phyloP scores from a whole-genome alignment of 1,284 basidiomycete species.

The Trichosporon faecale region DNA sequence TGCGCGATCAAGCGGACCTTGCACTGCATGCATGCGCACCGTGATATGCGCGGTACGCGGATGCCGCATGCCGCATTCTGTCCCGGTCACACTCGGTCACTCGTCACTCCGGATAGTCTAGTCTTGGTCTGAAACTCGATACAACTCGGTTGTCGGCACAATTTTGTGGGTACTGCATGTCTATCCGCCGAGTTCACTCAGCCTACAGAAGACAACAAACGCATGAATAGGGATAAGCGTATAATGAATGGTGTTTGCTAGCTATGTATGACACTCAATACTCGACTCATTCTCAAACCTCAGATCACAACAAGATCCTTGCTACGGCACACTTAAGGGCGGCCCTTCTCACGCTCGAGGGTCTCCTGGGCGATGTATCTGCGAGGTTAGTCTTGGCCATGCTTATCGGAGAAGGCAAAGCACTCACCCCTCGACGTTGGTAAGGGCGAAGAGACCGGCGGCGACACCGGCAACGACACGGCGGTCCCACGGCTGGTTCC shows the following conservation, averaged over 20 bases:
- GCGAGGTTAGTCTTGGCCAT: not conserved
- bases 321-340: not conserved
- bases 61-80: not conserved
- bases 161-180: not conserved
- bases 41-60: not conserved
- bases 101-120: not conserved
- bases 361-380: not conserved
- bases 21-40: not conserved
- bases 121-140: too few relatives aligned
- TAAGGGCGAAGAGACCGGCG: conserved; percentile 64
- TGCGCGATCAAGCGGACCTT: not conserved
- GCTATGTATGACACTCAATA: conserved; percentile 4
- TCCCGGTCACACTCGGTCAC: not conserved
- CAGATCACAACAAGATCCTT: not conserved
- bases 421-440: conserved; percentile 67
- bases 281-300: not conserved
- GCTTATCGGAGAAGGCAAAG: not conserved
- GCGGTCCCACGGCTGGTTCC: conserved; percentile 70
- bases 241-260: conserved; percentile 9
- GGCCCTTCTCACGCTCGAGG: conserved; percentile 15
- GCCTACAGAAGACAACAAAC: not conserved
- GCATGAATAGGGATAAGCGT: conserved; percentile 6
- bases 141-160: not conserved
- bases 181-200: not conserved
- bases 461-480: conserved; percentile 63